Evolutionary conservation across 805 yeast species (phyloP).

Genomic region (Starmerella bombicola): DNA sequence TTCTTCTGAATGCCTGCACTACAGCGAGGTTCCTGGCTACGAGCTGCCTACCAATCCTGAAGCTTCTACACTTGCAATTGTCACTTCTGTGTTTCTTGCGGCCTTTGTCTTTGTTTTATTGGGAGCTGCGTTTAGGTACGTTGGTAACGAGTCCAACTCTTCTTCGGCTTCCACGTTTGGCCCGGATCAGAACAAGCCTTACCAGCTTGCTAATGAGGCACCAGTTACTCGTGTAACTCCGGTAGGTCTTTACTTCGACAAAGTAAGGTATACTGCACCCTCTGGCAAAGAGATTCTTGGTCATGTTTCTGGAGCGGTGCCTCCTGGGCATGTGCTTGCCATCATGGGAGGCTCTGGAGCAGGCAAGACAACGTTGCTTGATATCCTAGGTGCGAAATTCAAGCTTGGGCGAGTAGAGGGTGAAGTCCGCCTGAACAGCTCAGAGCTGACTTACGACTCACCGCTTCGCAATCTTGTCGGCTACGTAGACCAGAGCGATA

Average conservation of each 20-base stretch:
- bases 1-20: conserved; percentile 86
- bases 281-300: conserved; percentile 42
- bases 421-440: conserved; percentile 64
- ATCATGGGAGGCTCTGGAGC: conserved; percentile 99
- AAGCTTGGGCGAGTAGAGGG: conserved; percentile 65
- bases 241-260: conserved; percentile 63
- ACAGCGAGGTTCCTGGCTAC: conserved; percentile 87
- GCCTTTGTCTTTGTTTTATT: conserved; percentile 15
- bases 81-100: conserved; percentile 22
- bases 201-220: conserved; percentile 14
- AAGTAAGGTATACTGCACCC: conserved; percentile 48
- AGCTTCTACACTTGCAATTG: conserved; percentile 19
- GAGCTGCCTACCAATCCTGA: conserved; percentile 42
- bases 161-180: neutral
- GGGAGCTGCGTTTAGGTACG: conserved; percentile 3
- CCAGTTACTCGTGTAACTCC: conserved; percentile 31
- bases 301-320: conserved; percentile 59
- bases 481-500: conserved; percentile 86
- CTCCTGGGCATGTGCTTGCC: conserved; percentile 82
- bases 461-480: conserved; percentile 53
- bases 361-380: conserved; percentile 88
- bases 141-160: neutral
- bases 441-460: conserved; percentile 11
- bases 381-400: conserved; percentile 77
- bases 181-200: neutral